phyloP scores from a whole-genome alignment of 805 yeast species.

The Pichia manshurica region DNA sequence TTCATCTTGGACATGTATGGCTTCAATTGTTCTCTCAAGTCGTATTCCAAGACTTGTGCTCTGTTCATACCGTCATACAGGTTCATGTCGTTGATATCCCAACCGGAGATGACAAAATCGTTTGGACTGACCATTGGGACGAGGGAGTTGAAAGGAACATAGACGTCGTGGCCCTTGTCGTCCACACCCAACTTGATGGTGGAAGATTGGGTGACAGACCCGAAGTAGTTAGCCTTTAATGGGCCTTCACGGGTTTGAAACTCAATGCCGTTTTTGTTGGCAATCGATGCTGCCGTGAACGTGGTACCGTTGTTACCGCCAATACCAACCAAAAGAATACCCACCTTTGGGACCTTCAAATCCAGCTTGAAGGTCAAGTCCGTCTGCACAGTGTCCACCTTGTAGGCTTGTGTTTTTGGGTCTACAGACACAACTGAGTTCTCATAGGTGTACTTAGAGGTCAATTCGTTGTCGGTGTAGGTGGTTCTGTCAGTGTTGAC shows the following conservation, averaged over 20 bases:
- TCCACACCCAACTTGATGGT: slow-evolving; percentile 89
- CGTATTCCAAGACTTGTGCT: slow-evolving; percentile 80
- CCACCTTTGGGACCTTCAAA: slow-evolving; percentile 74
- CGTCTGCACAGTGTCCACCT: slow-evolving; percentile 63
- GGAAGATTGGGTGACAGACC: slow-evolving; percentile 90
- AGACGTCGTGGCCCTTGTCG: slow-evolving; percentile 73
- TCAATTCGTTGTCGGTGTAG: slow-evolving; percentile 45
- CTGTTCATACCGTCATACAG: slow-evolving; percentile 76
- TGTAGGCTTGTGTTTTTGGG: slow-evolving; percentile 49
- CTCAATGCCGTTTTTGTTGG: slow-evolving; percentile 71
- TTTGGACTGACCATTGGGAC: slow-evolving; percentile 88
- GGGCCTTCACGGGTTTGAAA: slow-evolving; percentile 81
- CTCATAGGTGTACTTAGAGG: slow-evolving; percentile 64
- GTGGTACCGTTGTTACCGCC: slow-evolving; percentile 98
- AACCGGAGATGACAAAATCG: slow-evolving; percentile 85
- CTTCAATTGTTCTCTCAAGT: slow-evolving; percentile 70
- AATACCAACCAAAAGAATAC: slow-evolving; percentile 85
- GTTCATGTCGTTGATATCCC: slow-evolving; percentile 81
- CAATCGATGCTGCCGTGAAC: slow-evolving; percentile 74
- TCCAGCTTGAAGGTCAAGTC: slow-evolving; percentile 86
- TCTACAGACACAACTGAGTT: slow-evolving; percentile 63
- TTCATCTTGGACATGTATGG: slow-evolving; percentile 53
- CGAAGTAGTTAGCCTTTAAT: slow-evolving; percentile 71
- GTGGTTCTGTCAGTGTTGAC: slow-evolving; percentile 51
- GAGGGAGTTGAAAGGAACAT: slow-evolving; percentile 85